phyloP scores from a whole-genome alignment of 2,329 filamentous ascomycete species.

The Cordyceps farinosa region DNA sequence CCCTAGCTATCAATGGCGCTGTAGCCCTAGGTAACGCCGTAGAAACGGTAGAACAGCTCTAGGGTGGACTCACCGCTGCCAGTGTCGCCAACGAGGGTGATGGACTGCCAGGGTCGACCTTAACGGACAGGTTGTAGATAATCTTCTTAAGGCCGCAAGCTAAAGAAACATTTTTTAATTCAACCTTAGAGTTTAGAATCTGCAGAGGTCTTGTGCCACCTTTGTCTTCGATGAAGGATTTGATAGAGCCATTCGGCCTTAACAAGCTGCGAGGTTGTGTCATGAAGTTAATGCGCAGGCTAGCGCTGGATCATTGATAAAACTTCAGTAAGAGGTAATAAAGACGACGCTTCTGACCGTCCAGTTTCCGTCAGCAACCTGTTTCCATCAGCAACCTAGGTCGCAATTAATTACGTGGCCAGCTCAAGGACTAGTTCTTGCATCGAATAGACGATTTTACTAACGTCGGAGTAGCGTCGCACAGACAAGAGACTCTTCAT shows the following conservation, averaged over 20 bases:
- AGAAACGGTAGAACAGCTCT: slow-evolving; percentile 58
- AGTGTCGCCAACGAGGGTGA: slow-evolving; percentile 60
- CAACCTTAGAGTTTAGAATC: slow-evolving; percentile 45
- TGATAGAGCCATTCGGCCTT: slow-evolving; percentile 60
- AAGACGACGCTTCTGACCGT: slow-evolving; percentile 59
- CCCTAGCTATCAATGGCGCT: slow-evolving; percentile 59
- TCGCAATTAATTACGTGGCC: slow-evolving; percentile 25
- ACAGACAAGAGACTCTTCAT: slow-evolving; percentile 17
- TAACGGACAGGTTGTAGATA: slow-evolving; percentile 47
- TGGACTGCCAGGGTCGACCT: slow-evolving; percentile 49
- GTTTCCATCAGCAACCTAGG: slow-evolving; percentile 16
- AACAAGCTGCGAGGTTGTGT: slow-evolving; percentile 46
- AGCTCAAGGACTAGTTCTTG: slow-evolving; percentile 21
- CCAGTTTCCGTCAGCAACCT: slow-evolving; percentile 3
- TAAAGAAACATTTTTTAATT: slow-evolving; percentile 53
- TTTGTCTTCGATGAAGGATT: slow-evolving; percentile 52
- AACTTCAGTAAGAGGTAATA: slow-evolving; percentile 61
- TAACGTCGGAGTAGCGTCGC: slow-evolving; percentile 17
- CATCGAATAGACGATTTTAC: slow-evolving; percentile 15
- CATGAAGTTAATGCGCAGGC: slow-evolving; percentile 28
- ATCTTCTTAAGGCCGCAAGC: slow-evolving; percentile 52
- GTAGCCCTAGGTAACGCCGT: slow-evolving; percentile 51
- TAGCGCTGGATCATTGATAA: slow-evolving; percentile 38
- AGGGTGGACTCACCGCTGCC: slow-evolving; percentile 62
- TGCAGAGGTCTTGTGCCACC: slow-evolving; percentile 42